Base-by-base conservation (phyloP, 352 stramenopile genomes). In the Phytophthora citricola region DNA sequence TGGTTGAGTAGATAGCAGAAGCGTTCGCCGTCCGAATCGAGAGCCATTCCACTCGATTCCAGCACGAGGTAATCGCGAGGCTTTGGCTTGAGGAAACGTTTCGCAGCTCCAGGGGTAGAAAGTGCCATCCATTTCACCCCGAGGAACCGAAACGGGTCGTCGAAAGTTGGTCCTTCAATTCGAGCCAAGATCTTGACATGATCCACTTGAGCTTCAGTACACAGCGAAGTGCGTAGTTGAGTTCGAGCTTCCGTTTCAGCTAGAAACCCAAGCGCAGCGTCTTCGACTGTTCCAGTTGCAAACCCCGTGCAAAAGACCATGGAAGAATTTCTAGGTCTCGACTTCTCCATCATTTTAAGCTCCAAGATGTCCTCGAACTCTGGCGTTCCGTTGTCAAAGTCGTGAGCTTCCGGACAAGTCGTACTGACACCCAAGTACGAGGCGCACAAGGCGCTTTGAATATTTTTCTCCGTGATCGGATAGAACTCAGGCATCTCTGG, bases 401-500 rank as follows among this genome's bases (percentile, higher is more conserved):
- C 56, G 20, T 60, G 29, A 5, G 64, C 50, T 26, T 73, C 55
- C 2, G 48, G 43, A 50, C 39, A 59, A 40, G 63, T 71, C 14
- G 53, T 41, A 22, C 58, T 63, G 0, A 70, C 55, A 12, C 49
- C 38, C 14, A 59, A 46, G 43, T 51, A 63, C 5, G 66, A 54
- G 36, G 61, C 54, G 6, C 27, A 50, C 9, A 66, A 46, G 11
- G 36, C 50, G 62, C 31, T 47, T n/a, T 53, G 14, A 24, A 48
- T 45, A 24, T 39, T 63, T 32, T 56, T 63, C 26, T 58, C 64
- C 38, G 24, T 68, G 14, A 32, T 48, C 12, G 58, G 36, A 43
- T 22, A 43, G 15, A 17, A 20, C 36, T 43, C 36, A 2, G 36
- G 15, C 36, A 20, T 15, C 36, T 43, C 36, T 17, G 36, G 36